Percentiles rank a stretch among this genome's conserved stretches.
These are phyloP conservation scores for Rhynchospora tenuis DNA, from an alignment of 176 grass and related monocot species.

Conservation along the genomic window DNA sequence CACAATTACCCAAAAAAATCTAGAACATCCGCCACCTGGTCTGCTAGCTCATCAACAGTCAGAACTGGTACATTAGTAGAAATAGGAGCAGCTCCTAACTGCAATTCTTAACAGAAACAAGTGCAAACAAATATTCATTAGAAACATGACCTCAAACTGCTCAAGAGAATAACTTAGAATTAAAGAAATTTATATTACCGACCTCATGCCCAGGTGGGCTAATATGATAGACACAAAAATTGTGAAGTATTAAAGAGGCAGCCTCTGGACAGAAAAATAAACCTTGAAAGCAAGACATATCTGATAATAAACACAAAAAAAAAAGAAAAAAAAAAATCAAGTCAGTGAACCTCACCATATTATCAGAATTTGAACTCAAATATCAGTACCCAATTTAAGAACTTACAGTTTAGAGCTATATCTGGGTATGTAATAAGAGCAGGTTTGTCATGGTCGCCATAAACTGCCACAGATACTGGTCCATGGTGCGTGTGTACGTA, in stretches of 20 bases:
- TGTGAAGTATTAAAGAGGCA: conserved; percentile 86
- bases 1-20: conserved; percentile 91
- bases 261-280: conserved; percentile 95
- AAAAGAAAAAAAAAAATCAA: conserved; percentile 7
- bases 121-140: conserved; percentile 18
- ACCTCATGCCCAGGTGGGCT: conserved; percentile 98
- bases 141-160: conserved; percentile 23
- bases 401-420: conserved; percentile 89
- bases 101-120: conserved; percentile 36
- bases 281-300: conserved; percentile 99
- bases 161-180: neutral
- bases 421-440: conserved; percentile 98
- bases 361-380: neutral
- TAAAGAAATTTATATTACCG: conserved; percentile 26
- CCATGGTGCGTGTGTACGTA: conserved; percentile 82
- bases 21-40: conserved; percentile 86
- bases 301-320: conserved; percentile 31
- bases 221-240: conserved; percentile 99
- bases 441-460: conserved; percentile 90
- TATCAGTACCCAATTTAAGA: neutral
- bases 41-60: conserved; percentile 80
- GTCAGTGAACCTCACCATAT: neutral
- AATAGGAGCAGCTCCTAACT: conserved; percentile 98
- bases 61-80: conserved; percentile 46
- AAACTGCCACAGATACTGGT: conserved; percentile 82